These are phyloP conservation scores for Bolboschoenoplectus hybrid DNA, from an alignment of 202 grass and related monocot genomes.

Conservation along the genomic window DNA sequence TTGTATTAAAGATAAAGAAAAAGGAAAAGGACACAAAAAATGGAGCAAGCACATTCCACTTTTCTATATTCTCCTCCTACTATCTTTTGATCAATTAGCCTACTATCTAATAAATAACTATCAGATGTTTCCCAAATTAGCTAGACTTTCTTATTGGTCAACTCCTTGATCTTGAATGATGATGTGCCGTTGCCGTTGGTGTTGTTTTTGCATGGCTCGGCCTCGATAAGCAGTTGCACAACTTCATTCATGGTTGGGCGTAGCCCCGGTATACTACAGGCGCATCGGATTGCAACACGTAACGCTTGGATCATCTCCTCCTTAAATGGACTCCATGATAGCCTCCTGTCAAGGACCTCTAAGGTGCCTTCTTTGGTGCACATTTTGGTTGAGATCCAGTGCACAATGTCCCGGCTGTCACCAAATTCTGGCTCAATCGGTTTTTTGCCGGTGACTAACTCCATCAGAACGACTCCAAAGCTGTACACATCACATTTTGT, in stretches of 20 bases:
- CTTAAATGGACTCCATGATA: conserved; percentile 71
- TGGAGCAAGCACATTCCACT: conserved; percentile 32
- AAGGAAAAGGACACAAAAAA: conserved; percentile 26
- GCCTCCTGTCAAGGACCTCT: conserved; percentile 64
- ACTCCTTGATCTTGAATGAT: conserved; percentile 43
- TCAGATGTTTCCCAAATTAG: not conserved
- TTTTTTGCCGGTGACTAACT: conserved; percentile 80
- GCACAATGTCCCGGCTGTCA: conserved; percentile 77
- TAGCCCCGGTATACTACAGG: conserved; percentile 61
- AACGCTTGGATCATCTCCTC: conserved; percentile 85
- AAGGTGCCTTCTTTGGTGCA: conserved; percentile 45
- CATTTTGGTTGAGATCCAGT: conserved; percentile 82
- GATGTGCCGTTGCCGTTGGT: conserved; percentile 29
- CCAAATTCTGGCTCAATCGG: conserved; percentile 94
- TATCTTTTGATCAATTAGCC: conserved; percentile 49
- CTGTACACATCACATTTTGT: conserved; percentile 71
- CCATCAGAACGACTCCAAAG: conserved; percentile 70
- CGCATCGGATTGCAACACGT: conserved; percentile 74
- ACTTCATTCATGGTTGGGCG: conserved; percentile 96
- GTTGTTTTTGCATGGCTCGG: conserved; percentile 29
- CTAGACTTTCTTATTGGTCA: conserved; percentile 18
- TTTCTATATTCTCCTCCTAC: conserved; percentile 40
- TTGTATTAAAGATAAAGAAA: conserved; percentile 27
- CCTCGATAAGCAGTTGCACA: conserved; percentile 80
- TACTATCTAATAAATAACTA: conserved; percentile 48